Base-by-base conservation (phyloP, 371 early-diverging fungal genomes). In the Apophysomyces trapeziformis region DNA sequence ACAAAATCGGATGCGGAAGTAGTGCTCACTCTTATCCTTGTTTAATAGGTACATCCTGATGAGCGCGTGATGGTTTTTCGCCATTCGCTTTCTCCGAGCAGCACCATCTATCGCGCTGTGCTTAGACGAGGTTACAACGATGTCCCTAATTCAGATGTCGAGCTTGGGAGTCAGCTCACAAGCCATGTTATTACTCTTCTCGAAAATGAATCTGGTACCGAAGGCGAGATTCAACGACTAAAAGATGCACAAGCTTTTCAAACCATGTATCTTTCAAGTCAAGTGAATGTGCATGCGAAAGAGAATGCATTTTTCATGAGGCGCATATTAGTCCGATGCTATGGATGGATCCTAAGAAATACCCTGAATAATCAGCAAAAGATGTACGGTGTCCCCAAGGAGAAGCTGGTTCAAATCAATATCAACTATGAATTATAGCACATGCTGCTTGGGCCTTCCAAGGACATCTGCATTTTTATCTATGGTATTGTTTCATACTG, bases 61-160 rank as follows among this genome's bases (percentile, higher is more conserved):
- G 79, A 79, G 44, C 65, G 79, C 1, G 63, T 73, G 45, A 64
- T 68, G 8, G 63, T 79, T 8, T 70, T 66, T 39, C 63, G 71
- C 56, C 41, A 41, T 41, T 41, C 41, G 13, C 41, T 41, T 41
- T 41, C 41, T 11, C 11, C 41, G 13, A 41, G 11, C 26, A 60
- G 13, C 32, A 54, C 39, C 44, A 62, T 58, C 35, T 79, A 79
- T 54, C 66, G 70, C 0, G 63, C 70, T 8, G 70, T 72, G 16
- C 68, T 72, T 11, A 60, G 74, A 8, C 76, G 72, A 56, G 79
- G 79, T 39, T 76, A 73, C 64, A 72, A 73, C 38, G 76, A 78
- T 32, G 38, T 65, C 4, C 64, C 63, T 1, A 59, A 63, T 26
- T 38, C 37, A 32, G 47, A 16, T 5, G 47, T 8, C 4, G 71